These are phyloP conservation scores for Neohortaea acidophila DNA, from an alignment of 495 filamentous ascomycete genomes.

Conservation along the genomic window DNA sequence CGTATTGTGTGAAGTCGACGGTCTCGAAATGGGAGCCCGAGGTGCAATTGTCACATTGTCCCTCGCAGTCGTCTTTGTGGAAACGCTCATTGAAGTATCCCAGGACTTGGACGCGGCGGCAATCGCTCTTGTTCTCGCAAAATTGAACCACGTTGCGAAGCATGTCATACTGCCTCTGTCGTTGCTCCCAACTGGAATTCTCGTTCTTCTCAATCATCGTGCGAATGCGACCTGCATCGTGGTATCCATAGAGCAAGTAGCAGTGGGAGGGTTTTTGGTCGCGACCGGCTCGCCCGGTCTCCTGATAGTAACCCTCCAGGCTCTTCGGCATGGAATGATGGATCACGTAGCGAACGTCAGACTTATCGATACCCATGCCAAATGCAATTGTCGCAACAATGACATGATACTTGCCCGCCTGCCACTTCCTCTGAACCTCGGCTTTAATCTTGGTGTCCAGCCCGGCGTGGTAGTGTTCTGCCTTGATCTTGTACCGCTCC, in stretches of 20 bases:
- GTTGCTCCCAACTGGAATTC: slow-evolving; percentile 60
- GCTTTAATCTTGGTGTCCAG: slow-evolving; percentile 49
- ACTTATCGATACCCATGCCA: slow-evolving; percentile 97
- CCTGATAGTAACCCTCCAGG: slow-evolving; percentile 93
- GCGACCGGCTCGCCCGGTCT: slow-evolving; percentile 85
- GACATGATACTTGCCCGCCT: slow-evolving; percentile 59
- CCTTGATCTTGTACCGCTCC: slow-evolving; percentile 46
- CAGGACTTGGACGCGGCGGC: slow-evolving; percentile 74
- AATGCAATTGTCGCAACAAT: slow-evolving; percentile 99
- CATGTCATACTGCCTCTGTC: slow-evolving; percentile 70
- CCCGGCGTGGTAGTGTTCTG: slow-evolving; percentile 73
- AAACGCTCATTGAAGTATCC: slow-evolving; percentile 85
- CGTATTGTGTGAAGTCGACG: slow-evolving; percentile 62
- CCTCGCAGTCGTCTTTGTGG: slow-evolving; percentile 49
- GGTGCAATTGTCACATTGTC: slow-evolving; percentile 74
- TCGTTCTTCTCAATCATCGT: slow-evolving; percentile 60
- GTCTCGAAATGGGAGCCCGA: slow-evolving; percentile 49
- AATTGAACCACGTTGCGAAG: slow-evolving; percentile 66
- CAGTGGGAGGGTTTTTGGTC: slow-evolving; percentile 80
- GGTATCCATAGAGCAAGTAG: slow-evolving; percentile 74
- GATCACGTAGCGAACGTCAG: slow-evolving; percentile 89
- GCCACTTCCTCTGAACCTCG: slow-evolving; percentile 64
- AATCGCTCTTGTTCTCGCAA: slow-evolving; percentile 76
- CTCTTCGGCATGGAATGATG: slow-evolving; percentile 85
- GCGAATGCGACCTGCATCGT: slow-evolving; percentile 46